These are phyloP conservation scores for Eragrostis curvula DNA, from an alignment of 176 grass and related monocot genomes.

Conservation along the genomic window DNA sequence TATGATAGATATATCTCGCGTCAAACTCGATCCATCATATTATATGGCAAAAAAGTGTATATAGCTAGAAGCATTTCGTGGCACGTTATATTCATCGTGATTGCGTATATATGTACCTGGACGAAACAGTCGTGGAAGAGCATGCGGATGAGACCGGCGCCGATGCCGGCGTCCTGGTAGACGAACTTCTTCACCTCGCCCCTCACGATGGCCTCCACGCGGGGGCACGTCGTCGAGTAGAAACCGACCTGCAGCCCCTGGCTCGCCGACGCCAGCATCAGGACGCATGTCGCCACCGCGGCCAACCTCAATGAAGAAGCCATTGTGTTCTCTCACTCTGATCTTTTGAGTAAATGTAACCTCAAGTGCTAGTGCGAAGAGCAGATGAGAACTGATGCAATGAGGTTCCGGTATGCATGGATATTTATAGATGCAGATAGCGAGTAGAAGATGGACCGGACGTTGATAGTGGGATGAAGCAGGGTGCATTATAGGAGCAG, in stretches of 20 bases:
- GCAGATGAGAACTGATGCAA: not conserved
- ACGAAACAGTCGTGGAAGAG: constrained; percentile 53
- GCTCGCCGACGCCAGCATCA: constrained; percentile 7
- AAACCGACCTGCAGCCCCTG: constrained; percentile 38
- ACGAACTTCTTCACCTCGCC: constrained; percentile 48
- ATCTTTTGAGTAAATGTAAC: not conserved
- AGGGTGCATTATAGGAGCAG: not conserved
- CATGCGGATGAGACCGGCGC: constrained; percentile 53
- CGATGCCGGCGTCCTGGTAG: constrained; percentile 40
- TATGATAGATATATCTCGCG: not conserved
- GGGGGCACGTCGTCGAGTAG: constrained; percentile 51
- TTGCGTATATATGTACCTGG: constrained; percentile 45
- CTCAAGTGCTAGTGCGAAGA: not conserved
- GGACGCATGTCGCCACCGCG: not conserved
- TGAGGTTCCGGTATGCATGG: not conserved
- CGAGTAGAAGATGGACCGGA: not conserved
- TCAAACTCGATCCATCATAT: no score
- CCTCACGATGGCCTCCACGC: constrained; percentile 52
- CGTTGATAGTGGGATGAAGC: not conserved
- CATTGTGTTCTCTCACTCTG: constrained; percentile 1
- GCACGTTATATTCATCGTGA: not conserved
- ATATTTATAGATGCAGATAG: constrained; percentile 18
- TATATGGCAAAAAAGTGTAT: no score
- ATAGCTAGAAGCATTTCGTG: no score
- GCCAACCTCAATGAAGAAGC: constrained; percentile 4